Base-by-base conservation (phyloP, 1,139 yeast species). In the Taphrina wiesneri region DNA sequence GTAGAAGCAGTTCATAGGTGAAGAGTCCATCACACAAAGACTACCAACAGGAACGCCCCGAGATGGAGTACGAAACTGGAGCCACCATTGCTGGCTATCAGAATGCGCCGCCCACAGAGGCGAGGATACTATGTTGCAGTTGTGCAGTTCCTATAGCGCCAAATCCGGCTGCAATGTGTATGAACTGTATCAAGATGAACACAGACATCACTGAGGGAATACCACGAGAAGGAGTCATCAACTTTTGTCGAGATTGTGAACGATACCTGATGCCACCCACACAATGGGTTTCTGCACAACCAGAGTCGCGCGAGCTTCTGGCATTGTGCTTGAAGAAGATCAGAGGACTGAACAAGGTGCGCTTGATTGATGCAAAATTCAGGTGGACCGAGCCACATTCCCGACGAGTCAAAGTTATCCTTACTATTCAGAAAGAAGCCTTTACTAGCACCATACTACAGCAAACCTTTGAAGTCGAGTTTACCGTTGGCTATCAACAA, bases 301-400 rank as follows among this genome's bases (percentile, higher is more conserved):
- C 93, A 65, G 99, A 95, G 78, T 88, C 96, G 36, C 82, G 99
- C 76, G 99, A 93, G 76, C 81, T 95, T 63, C 80, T 93, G 70
- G 98, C 99, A 0, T 79, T 95, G 63, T 89, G 98, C 80, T 80
- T 93, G 72, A 85, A 95, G 77, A 84, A 95, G 76, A 82, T 95
- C 72, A 90, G 88, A 73, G 99, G 99, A 65, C 81, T 95, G 72
- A 87, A 85, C 70, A 91, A 90, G 69, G 95, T 92, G 62, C 82
- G 99, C 71, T 81, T 93, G 69, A 85, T 92, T 36, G 99, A 95
- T 79, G 99, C 99, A 5, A 84, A 92, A 3, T 93, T 93, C 74
- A 86, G 93, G 70, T 93, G 99, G 99, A 93, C 99, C 0, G 99
- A 93, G 78, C 99, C 99, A 0, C 99, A 93, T 77, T 92, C 98